Evolutionary conservation across 176 grass and related monocot species (phyloP).

Genomic region (Triticum turgidum): DNA sequence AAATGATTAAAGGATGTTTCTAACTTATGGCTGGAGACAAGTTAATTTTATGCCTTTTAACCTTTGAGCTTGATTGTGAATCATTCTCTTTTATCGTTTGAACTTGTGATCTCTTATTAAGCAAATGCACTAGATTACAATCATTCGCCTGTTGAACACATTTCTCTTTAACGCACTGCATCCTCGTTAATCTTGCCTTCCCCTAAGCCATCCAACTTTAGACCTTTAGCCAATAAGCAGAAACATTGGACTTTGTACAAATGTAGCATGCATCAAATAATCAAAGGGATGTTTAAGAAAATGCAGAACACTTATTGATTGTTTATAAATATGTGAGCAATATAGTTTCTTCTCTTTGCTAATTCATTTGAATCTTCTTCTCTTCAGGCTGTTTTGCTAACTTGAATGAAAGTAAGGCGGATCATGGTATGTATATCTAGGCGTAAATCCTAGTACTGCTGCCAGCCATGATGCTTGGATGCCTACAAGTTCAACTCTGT

Average conservation of each 20-base stretch:
- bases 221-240: not conserved
- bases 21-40: not conserved
- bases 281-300: not conserved
- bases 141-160: not conserved
- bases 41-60: not conserved
- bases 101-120: not conserved
- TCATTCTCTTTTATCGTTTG: not conserved
- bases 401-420: slow-evolving; percentile 38
- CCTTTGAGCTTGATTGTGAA: not conserved
- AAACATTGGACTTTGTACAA: not conserved
- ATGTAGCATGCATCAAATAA: not conserved
- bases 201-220: not conserved
- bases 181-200: not conserved
- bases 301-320: not conserved
- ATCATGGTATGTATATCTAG: slow-evolving; percentile 70
- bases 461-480: not conserved
- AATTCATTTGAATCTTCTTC: slow-evolving; percentile 38
- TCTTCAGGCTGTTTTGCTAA: slow-evolving; percentile 76
- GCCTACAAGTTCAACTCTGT: not conserved
- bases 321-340: not conserved
- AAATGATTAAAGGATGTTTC: not conserved
- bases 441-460: slow-evolving; percentile 4
- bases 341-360: not conserved
- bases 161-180: not conserved
- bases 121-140: not conserved